Base-by-base conservation (phyloP, 306 rosid genomes). In the Betula pendula region DNA sequence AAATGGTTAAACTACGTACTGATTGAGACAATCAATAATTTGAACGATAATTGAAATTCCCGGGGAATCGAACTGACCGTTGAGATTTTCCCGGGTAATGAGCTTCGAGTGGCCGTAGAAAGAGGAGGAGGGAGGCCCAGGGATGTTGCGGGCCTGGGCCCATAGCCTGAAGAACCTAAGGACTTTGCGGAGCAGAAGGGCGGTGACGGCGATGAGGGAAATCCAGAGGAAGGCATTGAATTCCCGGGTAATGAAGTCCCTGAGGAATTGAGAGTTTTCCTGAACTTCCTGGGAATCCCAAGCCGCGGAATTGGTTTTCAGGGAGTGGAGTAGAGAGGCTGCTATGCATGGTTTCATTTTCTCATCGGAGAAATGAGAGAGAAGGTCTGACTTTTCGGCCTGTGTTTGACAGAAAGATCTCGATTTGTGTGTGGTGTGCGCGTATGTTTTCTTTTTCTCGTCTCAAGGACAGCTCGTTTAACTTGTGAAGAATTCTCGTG, bases 201-300 rank as follows among this genome's bases (percentile, higher is more conserved):
- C 65, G 2, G 93, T 91, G 85, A 85, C 55, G 5, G 78, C 49
- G 71, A 91, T 19, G 51, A 91, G 89, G 31, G 76, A 75, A 25
- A 88, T 10, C 98, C 98, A 93, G 0, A 89, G 85, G 69, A 91
- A 88, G 0, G 93, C 98, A 68, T 91, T 93, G 93, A 91, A 42
- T 31, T 93, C 98, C 35, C 92, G 53, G n/a, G 80, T 48, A 11
- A 82, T 89, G 2, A 88, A 70, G 81, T 93, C 97, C 13, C 53
- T 77, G 44, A 93, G 48, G 43, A 87, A 72, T 12, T 82, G 63
- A 22, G 87, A 76, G 31, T 68, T 53, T 56, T 75, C 42, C 35
- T 38, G 42, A 38, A 38, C 42, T 38, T 38, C 42, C 42, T 52
- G 42, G 8, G 45, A 76, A 69, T 47, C 38, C 71, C 80, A 79